These are phyloP conservation scores for Coniferiporia weirii DNA, from an alignment of 1,284 basidiomycete species.

Conservation along the genomic window DNA sequence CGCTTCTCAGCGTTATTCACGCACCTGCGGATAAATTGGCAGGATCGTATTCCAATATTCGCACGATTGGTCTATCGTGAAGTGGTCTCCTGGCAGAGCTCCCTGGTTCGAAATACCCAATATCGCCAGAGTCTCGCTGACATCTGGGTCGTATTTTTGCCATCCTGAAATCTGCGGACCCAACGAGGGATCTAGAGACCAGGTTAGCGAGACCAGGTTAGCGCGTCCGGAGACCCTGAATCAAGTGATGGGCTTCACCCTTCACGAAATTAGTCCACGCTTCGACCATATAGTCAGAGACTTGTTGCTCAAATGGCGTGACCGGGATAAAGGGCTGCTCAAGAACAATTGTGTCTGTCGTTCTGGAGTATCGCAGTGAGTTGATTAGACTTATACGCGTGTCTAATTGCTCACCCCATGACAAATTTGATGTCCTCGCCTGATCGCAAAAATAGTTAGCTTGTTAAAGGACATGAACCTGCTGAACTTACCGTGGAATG, in stretches of 20 bases:
- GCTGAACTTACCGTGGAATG: slow-evolving; percentile 33
- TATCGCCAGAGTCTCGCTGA: slow-evolving; percentile 24
- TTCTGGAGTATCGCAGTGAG: slow-evolving; percentile 5
- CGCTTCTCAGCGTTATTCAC: neutral
- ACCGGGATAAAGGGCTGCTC: slow-evolving; percentile 29
- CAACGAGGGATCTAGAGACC: slow-evolving; percentile 22
- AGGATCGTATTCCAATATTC: slow-evolving; percentile 28
- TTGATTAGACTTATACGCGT: neutral
- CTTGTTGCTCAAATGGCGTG: slow-evolving; percentile 32
- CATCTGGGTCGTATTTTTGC: slow-evolving; percentile 25
- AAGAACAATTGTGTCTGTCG: slow-evolving; percentile 22
- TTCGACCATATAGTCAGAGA: slow-evolving; percentile 39
- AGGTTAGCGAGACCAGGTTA: neutral
- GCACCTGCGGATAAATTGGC: slow-evolving; percentile 27
- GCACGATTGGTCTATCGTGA: slow-evolving; percentile 22
- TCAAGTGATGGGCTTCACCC: slow-evolving; percentile 25
- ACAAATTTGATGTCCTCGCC: slow-evolving; percentile 37
- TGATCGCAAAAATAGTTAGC: slow-evolving; percentile 1
- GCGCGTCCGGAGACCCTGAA: neutral
- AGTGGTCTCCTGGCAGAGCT: slow-evolving; percentile 24
- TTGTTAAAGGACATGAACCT: neutral
- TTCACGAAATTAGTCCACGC: slow-evolving; percentile 45
- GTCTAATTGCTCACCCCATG: slow-evolving; percentile 29
- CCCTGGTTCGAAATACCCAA: slow-evolving; percentile 25
- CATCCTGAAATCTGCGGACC: slow-evolving; percentile 28